Conservation (phyloP, 768 basidiomycete species). For the Trametes maxima region DNA sequence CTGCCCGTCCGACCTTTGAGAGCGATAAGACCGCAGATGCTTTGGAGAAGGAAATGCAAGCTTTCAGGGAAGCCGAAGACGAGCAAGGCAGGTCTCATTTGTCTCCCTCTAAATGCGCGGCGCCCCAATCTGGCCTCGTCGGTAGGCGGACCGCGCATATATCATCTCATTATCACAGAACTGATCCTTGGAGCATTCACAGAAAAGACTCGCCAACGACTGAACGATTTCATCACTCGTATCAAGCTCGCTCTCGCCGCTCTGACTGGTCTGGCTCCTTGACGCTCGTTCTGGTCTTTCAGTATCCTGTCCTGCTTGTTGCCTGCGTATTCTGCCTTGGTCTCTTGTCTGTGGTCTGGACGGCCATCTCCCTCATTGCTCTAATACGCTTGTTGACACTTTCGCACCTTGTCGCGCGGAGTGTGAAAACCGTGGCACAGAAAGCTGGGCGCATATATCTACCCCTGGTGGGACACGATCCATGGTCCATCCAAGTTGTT, state of each 20-base stretch:
- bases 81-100: constrained; percentile 41
- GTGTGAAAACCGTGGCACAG: no score
- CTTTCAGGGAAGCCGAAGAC: constrained; percentile 32
- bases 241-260: constrained; percentile 40
- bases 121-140: constrained; percentile 22
- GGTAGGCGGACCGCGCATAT: constrained; percentile 29
- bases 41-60: constrained; percentile 34
- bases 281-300: background rate
- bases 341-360: no score
- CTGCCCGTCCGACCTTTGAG: constrained; percentile 37
- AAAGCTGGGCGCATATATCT: no score
- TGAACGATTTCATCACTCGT: constrained; percentile 36
- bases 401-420: no score
- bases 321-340: no score
- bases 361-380: no score
- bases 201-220: constrained; percentile 37
- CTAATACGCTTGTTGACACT: no score
- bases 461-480: no score
- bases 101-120: background rate
- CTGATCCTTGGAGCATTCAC: constrained; percentile 3
- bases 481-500: no score
- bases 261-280: constrained; percentile 28
- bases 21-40: constrained; percentile 31
- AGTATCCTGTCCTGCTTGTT: no score
- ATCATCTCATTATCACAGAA: background rate